Evolutionary conservation across 2,329 filamentous ascomycete species (phyloP), one percentile per base, ranked within the genome.

Genomic region (Cercospora janseana): DNA sequence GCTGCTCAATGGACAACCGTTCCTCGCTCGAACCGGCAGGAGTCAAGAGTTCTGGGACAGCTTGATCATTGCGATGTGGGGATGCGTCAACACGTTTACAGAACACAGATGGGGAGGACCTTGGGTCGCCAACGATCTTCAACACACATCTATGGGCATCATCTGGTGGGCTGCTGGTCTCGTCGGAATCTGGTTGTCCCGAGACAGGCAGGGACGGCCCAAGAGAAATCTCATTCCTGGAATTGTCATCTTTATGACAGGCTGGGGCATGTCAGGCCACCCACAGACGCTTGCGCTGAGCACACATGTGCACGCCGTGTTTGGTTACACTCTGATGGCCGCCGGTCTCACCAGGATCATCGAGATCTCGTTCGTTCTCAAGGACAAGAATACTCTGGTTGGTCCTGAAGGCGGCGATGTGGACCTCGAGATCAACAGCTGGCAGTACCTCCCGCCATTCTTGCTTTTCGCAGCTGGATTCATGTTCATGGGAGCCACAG

Each of bases 91-190:
- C 70, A 97, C 93, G 6, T 97, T 98, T 62, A 98, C 93, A 13
- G 93, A 97, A 70, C 93, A 98, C 67, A 82, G 87, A 45, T 98
- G 93, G 93, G 93, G 93, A 47, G 78, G 78, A 1, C 79, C 81
- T 0, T 98, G 93, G 93, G 89, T 87, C 45, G 83, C 81, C 70
- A 97, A 96, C 65, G 93, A 98, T 69, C 82, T 95, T 73, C 92
- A 98, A 69, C 93, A 98, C 70, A 98, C 93, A 0, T 88, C 87
- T n/a, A 97, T 98, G 92, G 93, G 93, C n/a, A 82, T 98, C 55
- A 83, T 98, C 44, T 98, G 93, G 93, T 98, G 92, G 92, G 87
- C 84, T 62, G 92, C 93, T 6, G 93, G 93, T 18, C 74, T 98
- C 23, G 80, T 92, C 8, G 93, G 93, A 32, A 79, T 98, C 45